Evolutionary conservation across 2,329 filamentous ascomycete species (phyloP).

Genomic region (Aureobasidium subglaciale): DNA sequence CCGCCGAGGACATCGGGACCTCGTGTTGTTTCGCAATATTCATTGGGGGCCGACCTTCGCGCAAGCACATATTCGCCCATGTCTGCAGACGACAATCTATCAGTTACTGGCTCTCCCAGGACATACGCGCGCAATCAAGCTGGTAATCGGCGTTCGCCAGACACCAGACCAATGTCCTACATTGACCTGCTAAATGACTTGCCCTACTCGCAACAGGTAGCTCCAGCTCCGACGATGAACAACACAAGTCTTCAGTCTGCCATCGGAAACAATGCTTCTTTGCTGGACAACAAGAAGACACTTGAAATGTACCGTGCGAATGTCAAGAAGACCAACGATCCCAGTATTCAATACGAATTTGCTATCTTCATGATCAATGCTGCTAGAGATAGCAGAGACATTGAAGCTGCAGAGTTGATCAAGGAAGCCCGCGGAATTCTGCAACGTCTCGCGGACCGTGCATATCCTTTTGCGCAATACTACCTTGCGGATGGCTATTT

Average conservation of each 20-base stretch:
- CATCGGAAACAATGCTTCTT: slow-evolving; percentile 82
- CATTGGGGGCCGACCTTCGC: slow-evolving; percentile 63
- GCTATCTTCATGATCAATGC: slow-evolving; percentile 89
- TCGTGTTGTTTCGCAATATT: slow-evolving; percentile 71
- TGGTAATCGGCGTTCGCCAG: slow-evolving; percentile 48
- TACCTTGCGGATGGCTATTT: slow-evolving; percentile 92
- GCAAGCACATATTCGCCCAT: slow-evolving; percentile 53
- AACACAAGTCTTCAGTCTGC: slow-evolving; percentile 72
- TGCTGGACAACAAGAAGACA: slow-evolving; percentile 86
- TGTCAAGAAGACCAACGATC: slow-evolving; percentile 92
- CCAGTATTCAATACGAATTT: slow-evolving; percentile 89
- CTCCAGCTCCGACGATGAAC: slow-evolving; percentile 58
- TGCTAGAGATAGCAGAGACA: slow-evolving; percentile 57
- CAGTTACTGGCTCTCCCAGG: slow-evolving; percentile 34
- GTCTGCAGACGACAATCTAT: slow-evolving; percentile 34
- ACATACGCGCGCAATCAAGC: slow-evolving; percentile 43
- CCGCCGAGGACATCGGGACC: slow-evolving; percentile 51
- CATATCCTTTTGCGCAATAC: slow-evolving; percentile 96
- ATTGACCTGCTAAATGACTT: slow-evolving; percentile 54
- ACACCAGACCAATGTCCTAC: slow-evolving; percentile 52
- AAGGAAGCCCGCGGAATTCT: slow-evolving; percentile 85
- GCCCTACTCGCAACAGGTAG: slow-evolving; percentile 75
- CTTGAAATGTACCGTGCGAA: slow-evolving; percentile 96
- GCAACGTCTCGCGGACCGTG: slow-evolving; percentile 74
- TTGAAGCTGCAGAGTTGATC: slow-evolving; percentile 55